Conservation (phyloP, 345 rosid species). For the Salix suchowensis region DNA sequence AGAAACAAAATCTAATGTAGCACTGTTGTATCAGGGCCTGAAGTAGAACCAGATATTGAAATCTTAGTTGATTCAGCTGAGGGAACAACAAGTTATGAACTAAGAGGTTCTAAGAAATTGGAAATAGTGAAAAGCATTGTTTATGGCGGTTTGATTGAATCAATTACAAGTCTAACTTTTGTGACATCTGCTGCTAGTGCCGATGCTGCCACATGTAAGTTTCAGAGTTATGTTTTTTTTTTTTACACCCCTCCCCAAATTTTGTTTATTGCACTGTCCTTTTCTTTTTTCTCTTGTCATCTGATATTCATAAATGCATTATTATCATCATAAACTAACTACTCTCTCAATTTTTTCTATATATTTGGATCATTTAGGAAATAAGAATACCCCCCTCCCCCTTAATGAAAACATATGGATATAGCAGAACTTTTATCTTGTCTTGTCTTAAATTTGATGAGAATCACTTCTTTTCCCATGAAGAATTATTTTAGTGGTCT, state of each 20-base stretch:
- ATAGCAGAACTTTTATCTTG: not conserved
- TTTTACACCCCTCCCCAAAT: not conserved
- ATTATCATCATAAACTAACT: not conserved
- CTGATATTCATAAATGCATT: not conserved
- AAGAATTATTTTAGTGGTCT: not conserved
- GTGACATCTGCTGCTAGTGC: conserved; percentile 26
- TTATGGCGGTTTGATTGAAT: conserved; percentile 23
- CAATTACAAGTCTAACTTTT: conserved; percentile 15
- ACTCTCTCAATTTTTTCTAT: not conserved
- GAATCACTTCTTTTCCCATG: not conserved
- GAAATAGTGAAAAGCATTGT: conserved; percentile 25
- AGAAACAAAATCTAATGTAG: not conserved
- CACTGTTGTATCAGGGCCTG: not conserved
- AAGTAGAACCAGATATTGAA: not conserved
- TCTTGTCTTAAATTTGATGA: not conserved
- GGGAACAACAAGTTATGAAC: not conserved
- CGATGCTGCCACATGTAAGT: conserved; percentile 16
- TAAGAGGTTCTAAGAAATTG: not conserved
- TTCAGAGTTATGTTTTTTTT: not conserved
- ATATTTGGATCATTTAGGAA: not conserved
- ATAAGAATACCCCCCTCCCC: no score
- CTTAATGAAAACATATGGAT: no score
- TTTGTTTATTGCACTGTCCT: not conserved
- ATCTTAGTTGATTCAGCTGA: not conserved
- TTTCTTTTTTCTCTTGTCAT: not conserved